Evolutionary conservation across 2,329 filamentous ascomycete species (phyloP), one percentile per base, ranked within the genome.

Genomic region (Fusarium sulawesiense): DNA sequence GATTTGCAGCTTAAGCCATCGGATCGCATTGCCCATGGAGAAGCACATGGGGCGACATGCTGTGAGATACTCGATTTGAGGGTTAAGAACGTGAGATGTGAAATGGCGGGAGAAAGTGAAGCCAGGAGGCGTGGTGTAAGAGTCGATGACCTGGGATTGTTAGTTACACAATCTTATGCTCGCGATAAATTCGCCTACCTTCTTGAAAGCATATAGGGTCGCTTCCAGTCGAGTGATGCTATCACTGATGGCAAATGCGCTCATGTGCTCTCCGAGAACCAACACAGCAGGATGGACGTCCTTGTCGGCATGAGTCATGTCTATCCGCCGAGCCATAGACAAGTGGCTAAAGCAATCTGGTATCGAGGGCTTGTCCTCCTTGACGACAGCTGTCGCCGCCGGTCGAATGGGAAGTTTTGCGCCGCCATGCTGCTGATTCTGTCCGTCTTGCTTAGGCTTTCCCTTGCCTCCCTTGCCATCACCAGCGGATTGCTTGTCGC

Each of bases 11-110:
- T 99, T 99, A 51, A 99, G 87, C 86, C 94, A 95, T 57, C 96
- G 89, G 77, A 99, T 97, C 37, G 94, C 94, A 79, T 98, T 99
- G 65, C 96, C 96, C 91, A 98, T 97, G 67, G 93, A 93, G 80
- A 97, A 96, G 72, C 93, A 97, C 82, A 99, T 92, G 34, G 96
- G 94, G n/a, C 96, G 91, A 77, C 94, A 98, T 72, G 93, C 93
- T 64, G 93, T 93, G 65, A 99, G 87, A 77, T 97, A 98, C 71
- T 97, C 94, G 76, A 99, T 98, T 81, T 99, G 96, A 40, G 94
- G 93, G 76, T 94, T 96, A 64, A 99, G 89, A 70, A 93, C 90
- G 80, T 98, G 93, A 13, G 93, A 92, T 32, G 93, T 96, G 75
- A 99, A 90, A 83, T 99, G 94, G 34, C 96, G 91, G 21, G 94